Percentiles rank a stretch among this genome's conserved stretches.
phyloP scores from a whole-genome alignment of 75 land plant species.

The Isoetes taiwanensis region DNA sequence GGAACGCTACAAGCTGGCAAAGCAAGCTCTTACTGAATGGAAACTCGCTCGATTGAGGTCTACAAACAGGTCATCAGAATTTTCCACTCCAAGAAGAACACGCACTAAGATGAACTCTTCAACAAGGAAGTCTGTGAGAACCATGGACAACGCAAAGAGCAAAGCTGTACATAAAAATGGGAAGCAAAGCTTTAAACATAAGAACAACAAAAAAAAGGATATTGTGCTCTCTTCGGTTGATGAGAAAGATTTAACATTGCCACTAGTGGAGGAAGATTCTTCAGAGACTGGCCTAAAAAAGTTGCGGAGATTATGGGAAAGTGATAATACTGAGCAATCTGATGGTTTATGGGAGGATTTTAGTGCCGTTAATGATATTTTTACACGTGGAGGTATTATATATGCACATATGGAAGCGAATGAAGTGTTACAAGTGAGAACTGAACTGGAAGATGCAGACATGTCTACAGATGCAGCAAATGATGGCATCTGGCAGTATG shows the following conservation, averaged over 20 bases:
- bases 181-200: not conserved
- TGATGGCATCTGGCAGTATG: constrained; percentile 30
- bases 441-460: constrained; percentile 25
- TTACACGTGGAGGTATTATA: constrained; percentile 24
- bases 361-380: constrained; percentile 15
- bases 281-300: constrained; percentile 12
- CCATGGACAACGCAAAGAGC: not conserved
- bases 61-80: not conserved
- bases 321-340: constrained; percentile 6
- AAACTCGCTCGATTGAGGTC: constrained; percentile 15
- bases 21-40: constrained; percentile 26
- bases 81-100: constrained; percentile 3
- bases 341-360: constrained; percentile 10
- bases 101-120: not conserved
- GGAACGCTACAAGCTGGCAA: constrained; percentile 30
- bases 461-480: constrained; percentile 27
- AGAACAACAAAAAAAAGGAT: constrained; percentile 7
- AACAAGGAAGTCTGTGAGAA: constrained; percentile 3
- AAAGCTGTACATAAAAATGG: not conserved
- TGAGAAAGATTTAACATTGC: not conserved
- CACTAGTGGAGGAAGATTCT: not conserved
- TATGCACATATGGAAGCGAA: constrained; percentile 31
- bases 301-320: constrained; percentile 26
- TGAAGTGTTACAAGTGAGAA: constrained; percentile 20
- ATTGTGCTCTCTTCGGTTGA: not conserved